Base-by-base conservation (phyloP, 768 basidiomycete species). In the Multifurca ochricompacta region DNA sequence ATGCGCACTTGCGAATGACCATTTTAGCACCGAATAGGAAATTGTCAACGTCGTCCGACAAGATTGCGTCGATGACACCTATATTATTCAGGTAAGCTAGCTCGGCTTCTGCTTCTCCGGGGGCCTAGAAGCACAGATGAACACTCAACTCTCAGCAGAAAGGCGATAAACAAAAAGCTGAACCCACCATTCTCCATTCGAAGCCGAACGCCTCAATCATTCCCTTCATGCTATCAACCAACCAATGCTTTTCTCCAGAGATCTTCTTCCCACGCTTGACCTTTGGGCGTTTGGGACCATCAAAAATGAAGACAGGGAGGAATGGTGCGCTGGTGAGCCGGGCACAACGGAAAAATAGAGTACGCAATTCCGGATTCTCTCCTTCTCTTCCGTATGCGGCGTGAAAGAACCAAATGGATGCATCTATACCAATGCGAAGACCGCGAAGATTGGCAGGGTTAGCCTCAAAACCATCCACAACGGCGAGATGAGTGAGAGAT, bases 21-120 rank as follows among this genome's bases (percentile, higher is more conserved):
- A 80, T 81, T 5, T 71, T 77, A 1, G 91, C 92, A 19, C 93
- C 92, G 58, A 97, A 97, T 3, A 96, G 70, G 64, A 95, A 85
- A 51, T 82, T 93, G 64, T 97, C 93, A 1, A 93, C 92, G 63
- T 96, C 94, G 67, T 97, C 94, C 0, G 93, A 89, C 40, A 94
- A 74, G 23, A 96, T 79, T 0, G 84, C 90, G 65, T 97, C 94
- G 52, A 97, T 87, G 48, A 87, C 67, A 3, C 91, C 91, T 39
- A 83, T 78, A 4, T 77, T 73, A 62, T 91, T 93, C 49, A 97
- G 74, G 58, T 88, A 85, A 0, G 93, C 93, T 2, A 97, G 74
- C 64, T 95, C 93, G 0, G 93, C 93, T 67, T 97, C 94, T 0
- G 94, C 94, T 69, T 96, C 94, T 16, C 91, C 92, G 6, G 93